Evolutionary conservation across 2,329 filamentous ascomycete species (phyloP).

Genomic region (Talaromyces marneffei): DNA sequence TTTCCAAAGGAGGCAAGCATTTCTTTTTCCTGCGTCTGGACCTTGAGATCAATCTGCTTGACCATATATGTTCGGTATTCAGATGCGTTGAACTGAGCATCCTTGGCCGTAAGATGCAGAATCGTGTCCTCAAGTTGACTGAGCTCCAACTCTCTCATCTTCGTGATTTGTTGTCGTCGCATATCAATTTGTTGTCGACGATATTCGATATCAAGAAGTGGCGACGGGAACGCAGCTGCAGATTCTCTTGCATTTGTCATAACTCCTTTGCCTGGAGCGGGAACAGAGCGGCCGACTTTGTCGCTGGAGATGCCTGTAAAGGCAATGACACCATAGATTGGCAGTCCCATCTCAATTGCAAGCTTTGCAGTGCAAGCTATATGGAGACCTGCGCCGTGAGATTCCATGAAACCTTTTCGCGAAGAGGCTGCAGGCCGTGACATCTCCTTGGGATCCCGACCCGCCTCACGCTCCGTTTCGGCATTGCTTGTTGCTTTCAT

Average conservation of each 20-base stretch:
- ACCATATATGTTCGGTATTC: neutral
- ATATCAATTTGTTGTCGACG: neutral
- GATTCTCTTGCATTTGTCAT: conserved; percentile 66
- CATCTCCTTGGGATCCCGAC: conserved; percentile 89
- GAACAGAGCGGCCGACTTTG: conserved; percentile 98
- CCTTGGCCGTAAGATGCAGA: neutral
- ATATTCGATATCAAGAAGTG: conserved; percentile 73
- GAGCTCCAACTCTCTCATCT: neutral
- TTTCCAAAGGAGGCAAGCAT: conserved; percentile 59
- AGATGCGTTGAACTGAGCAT: neutral
- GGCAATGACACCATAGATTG: conserved; percentile 89
- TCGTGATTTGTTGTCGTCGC: neutral
- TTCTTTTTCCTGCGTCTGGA: neutral
- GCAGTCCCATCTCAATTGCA: conserved; percentile 10
- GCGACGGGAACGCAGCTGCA: conserved; percentile 84
- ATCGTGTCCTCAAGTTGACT: neutral
- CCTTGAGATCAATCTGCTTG: neutral
- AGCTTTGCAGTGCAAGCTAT: conserved; percentile 7
- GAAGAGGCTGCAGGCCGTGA: conserved; percentile 95
- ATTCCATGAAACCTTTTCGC: conserved; percentile 98
- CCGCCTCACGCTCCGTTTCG: conserved; percentile 89
- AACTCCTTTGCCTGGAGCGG: conserved; percentile 92
- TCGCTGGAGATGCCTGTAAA: conserved; percentile 94
- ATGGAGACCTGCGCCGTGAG: conserved; percentile 72
- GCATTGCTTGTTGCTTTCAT: conserved; percentile 99